Conservation (phyloP, 2,329 filamentous ascomycete species). For the Sporothrix dimorphospora region DNA sequence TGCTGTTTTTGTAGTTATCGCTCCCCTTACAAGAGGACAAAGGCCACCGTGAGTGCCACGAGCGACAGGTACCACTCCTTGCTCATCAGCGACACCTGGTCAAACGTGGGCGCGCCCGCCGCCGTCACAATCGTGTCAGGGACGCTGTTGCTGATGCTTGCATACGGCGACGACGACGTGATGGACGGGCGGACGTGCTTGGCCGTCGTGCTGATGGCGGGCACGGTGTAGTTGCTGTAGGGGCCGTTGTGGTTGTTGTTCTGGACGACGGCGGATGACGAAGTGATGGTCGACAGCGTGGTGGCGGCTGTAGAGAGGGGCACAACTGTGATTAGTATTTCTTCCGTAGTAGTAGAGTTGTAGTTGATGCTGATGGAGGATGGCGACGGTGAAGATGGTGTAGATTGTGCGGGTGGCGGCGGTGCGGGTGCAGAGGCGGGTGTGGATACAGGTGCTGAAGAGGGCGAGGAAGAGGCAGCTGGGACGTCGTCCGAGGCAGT, state of each 20-base stretch:
- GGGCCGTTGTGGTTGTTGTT: slow-evolving; percentile 1
- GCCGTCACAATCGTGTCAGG: slow-evolving; percentile 22
- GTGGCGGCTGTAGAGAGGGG: slow-evolving; percentile 21
- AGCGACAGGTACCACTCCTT: slow-evolving; percentile 29
- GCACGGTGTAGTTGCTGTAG: slow-evolving; percentile 25
- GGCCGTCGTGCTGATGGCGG: slow-evolving; percentile 10
- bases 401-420: neutral
- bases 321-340: slow-evolving; percentile 31
- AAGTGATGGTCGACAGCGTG: neutral
- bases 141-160: neutral
- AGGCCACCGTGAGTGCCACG: slow-evolving; percentile 25
- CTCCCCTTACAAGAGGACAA: slow-evolving; percentile 27
- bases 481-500: neutral
- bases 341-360: slow-evolving; percentile 12
- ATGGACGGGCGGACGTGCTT: slow-evolving; percentile 3
- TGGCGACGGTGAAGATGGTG: neutral
- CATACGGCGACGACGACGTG: neutral
- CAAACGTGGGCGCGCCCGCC: slow-evolving; percentile 16
- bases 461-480: neutral
- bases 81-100: slow-evolving; percentile 22
- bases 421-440: neutral
- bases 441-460: neutral
- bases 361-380: no score
- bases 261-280: neutral
- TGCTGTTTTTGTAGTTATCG: neutral